These are phyloP conservation scores for Sporothrix pseudoabietina DNA, from an alignment of 2,329 filamentous ascomycete genomes.

Conservation along the genomic window DNA sequence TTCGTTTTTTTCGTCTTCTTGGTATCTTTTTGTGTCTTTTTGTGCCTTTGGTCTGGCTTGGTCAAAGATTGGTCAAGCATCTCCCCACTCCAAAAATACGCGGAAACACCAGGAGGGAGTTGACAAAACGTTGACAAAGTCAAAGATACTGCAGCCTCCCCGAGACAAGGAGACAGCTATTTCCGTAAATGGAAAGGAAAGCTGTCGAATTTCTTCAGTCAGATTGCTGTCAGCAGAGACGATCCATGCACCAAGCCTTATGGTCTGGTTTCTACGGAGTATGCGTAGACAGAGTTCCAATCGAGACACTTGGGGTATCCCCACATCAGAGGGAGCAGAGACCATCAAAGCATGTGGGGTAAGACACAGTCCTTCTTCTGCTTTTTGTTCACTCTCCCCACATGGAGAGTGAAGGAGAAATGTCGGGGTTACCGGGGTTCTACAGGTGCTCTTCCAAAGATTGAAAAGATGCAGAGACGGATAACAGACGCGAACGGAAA, in stretches of 20 bases:
- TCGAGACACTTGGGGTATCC: neutral
- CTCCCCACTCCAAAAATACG: neutral
- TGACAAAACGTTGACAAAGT: neutral
- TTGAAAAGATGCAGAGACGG: neutral
- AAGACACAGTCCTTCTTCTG: neutral
- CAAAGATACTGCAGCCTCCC: neutral
- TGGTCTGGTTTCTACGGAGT: neutral
- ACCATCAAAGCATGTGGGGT: neutral
- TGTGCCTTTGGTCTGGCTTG: neutral
- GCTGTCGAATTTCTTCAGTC: neutral
- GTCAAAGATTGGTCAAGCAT: conserved; percentile 20
- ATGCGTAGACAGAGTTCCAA: neutral
- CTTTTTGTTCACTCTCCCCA: neutral
- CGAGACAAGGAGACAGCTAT: neutral
- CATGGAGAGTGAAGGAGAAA: conserved; percentile 16
- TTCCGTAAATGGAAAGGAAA: neutral
- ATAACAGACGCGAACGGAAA: neutral
- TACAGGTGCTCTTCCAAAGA: neutral
- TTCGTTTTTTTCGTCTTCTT: neutral
- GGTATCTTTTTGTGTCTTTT: neutral
- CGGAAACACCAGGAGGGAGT: too few relatives aligned
- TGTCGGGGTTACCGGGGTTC: neutral
- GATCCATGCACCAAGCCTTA: neutral
- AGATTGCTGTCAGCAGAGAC: conserved; percentile 23
- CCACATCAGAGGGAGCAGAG: neutral